Base-by-base conservation (phyloP, 345 rosid species). In the Gossypium thurberi region DNA sequence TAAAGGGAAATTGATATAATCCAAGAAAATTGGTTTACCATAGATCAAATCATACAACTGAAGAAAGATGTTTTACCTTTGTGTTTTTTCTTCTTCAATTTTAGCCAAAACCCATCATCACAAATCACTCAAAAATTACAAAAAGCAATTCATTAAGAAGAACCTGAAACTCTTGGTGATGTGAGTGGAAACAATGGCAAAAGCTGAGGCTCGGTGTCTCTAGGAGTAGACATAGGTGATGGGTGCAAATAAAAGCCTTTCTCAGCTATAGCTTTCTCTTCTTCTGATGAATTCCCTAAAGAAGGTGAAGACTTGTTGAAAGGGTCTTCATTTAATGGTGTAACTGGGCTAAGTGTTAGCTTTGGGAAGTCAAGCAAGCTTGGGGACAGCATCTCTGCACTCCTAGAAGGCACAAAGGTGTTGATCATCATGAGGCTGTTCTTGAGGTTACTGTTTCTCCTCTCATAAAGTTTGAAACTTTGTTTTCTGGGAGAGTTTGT, bases 331-430 rank as follows among this genome's bases (percentile, higher is more conserved):
- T 79, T 88, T 40, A 88, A 71, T 59, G 97, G 91, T 14, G 99
- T 94, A 43, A 94, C 96, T 17, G 97, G 98, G 58, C 97, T 92
- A 13, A 95, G 91, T 0, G 90, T 86, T 9, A 95, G 90, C 76
- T 87, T 93, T 0, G 99, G 98, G 78, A 95, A 92, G 28, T 92
- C 96, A 44, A 95, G 96, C 88, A 90, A 74, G 76, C 96, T 91
- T n/a, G 99, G 99, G n/a, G 99, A 95, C 79, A 92, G 69, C 80
- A 92, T 87, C 83, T 92, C 99, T 46, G 75, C 76, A 63, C 84
- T 87, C 53, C 90, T 82, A 2, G 83, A 81, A 74, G 89, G 90
- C 75, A 89, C 40, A 75, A 92, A 82, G 51, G 97, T 88, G 70
- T 95, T 92, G 83, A 95, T 92, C 85, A 92, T 90, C 85, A 92